Conservation (phyloP, 192 early-diverging fungal genomes). For the Coemansia aciculifera region DNA sequence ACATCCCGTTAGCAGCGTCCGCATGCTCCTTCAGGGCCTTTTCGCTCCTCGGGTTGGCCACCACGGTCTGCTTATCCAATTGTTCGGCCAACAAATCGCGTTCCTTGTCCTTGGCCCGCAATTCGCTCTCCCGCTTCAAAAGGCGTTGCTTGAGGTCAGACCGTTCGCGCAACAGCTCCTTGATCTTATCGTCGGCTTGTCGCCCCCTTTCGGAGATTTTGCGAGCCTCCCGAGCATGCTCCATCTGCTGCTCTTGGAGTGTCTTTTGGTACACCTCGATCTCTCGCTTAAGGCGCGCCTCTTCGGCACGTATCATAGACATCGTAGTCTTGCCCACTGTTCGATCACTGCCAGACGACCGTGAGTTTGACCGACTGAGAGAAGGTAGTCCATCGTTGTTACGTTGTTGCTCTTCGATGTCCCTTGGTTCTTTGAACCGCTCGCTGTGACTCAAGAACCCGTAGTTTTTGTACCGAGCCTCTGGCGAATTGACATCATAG, state of each 20-base stretch:
- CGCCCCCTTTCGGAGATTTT: slow-evolving; percentile 20
- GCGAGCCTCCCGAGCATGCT: slow-evolving; percentile 22
- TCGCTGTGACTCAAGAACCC: slow-evolving; percentile 36
- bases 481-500: slow-evolving; percentile 42
- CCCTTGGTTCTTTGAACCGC: slow-evolving; percentile 25
- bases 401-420: neutral
- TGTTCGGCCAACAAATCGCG: slow-evolving; percentile 22
- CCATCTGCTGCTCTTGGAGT: slow-evolving; percentile 21
- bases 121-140: slow-evolving; percentile 23
- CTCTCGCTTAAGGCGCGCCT: slow-evolving; percentile 33
- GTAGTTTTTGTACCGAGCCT: slow-evolving; percentile 44
- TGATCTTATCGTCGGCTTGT: slow-evolving; percentile 28
- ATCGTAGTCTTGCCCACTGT: slow-evolving; percentile 10
- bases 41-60: slow-evolving; percentile 27
- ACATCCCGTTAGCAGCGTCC: slow-evolving; percentile 35
- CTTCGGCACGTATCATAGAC: slow-evolving; percentile 33
- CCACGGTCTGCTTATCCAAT: slow-evolving; percentile 23
- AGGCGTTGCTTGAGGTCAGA: slow-evolving; percentile 28
- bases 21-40: slow-evolving; percentile 32
- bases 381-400: neutral
- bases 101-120: slow-evolving; percentile 34
- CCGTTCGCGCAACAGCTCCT: slow-evolving; percentile 39
- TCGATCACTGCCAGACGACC: slow-evolving; percentile 5
- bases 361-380: slow-evolving; percentile 6
- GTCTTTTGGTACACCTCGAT: slow-evolving; percentile 30